Base-by-base conservation (phyloP, 306 rosid species). In the Cicer arietinum region DNA sequence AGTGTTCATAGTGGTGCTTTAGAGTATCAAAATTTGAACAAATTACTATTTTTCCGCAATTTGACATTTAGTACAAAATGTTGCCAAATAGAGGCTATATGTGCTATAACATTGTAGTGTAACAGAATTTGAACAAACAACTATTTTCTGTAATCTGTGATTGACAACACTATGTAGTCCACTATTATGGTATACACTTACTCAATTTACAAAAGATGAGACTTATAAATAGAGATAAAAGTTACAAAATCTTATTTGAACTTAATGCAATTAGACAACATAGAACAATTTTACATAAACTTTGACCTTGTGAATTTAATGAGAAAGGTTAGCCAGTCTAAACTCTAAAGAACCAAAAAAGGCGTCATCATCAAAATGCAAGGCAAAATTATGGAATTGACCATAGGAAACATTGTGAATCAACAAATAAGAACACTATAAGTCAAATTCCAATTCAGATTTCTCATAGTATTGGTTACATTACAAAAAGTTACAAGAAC, bases 281-380 rank as follows among this genome's bases (percentile, higher is more conserved):
- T 9, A 71, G 17, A 76, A 56, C 50, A 20, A 8, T 71, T 64
- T 71, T 37, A 6, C 60, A 54, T 35, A 56, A 57, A 60, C 53
- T 52, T 47, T 13, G 59, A 63, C 50, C 72, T 40, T 25, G 6
- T 11, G 41, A 72, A 30, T 41, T 22, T 25, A n/a, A 52, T 1
- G 40, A 59, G 51, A 14, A 81, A 65, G 51, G 66, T 44, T 8
- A 46, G 58, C 64, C 50, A 53, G 56, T 66, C 56, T 44, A 65
- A 16, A 42, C 52, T 42, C 52, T 16, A 67, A 50, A 59, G 65
- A 80, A 41, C 40, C 13, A 39, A 53, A 70, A 39, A 56, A 39
- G 56, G 42, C 18, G 25, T 67, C 48, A 7, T 14, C 68, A 68
- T 47, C 10, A 59, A 69, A 59, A 40, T 8, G 44, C 51, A 65